Evolutionary conservation across 1,284 basidiomycete species (phyloP), one percentile per base, ranked within the genome.

Genomic region (Pulchroboletus neoregius): DNA sequence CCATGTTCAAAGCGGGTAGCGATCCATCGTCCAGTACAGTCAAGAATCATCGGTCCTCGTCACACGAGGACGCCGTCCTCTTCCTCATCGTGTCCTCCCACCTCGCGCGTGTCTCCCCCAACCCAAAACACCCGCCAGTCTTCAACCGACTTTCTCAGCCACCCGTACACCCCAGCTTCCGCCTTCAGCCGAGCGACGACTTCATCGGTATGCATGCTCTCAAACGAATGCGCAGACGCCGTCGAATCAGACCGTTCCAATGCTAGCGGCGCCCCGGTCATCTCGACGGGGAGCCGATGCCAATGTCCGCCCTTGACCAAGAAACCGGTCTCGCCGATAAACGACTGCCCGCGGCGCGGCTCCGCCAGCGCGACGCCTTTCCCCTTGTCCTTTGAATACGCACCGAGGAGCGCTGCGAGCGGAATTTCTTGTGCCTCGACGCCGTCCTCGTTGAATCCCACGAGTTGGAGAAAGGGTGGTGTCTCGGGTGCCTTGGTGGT

Each of bases 81-180:
- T 20, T 63, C 61, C 12, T 58, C 49, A 3, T 46, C 39, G 11
- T 35, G 9, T 22, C 38, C 47, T 13, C 36, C 55, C 32, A 68
- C 57, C 26, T 61, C 66, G 28, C 65, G 63, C 2, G 68, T 66
- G 37, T 62, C 61, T 5, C 85, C 86, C 0, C 87, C 87, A 6
- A 89, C 66, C 87, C 87, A 90, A 58, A 90, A 80, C 12, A 90
- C 75, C 22, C 87, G 70, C 75, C 80, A 90, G 58, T 90, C 87
- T 47, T 80, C 76, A 5, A 71, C 49, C 11, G 80, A 86, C 59
- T 81, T 86, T 52, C 78, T 68, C 63, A 79, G 74, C 84, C 84
- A 88, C 0, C 75, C 86, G 59, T 90, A 90, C 8, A 84, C 63
- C 7, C 87, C 87, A 48, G 81, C 72, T 46, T 82, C 77, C 15